A percentile compares a stretch with the other conserved stretches of the same genome.
Evolutionary conservation across 345 rosid species (phyloP).

Genomic region (Populus ilicifolia): DNA sequence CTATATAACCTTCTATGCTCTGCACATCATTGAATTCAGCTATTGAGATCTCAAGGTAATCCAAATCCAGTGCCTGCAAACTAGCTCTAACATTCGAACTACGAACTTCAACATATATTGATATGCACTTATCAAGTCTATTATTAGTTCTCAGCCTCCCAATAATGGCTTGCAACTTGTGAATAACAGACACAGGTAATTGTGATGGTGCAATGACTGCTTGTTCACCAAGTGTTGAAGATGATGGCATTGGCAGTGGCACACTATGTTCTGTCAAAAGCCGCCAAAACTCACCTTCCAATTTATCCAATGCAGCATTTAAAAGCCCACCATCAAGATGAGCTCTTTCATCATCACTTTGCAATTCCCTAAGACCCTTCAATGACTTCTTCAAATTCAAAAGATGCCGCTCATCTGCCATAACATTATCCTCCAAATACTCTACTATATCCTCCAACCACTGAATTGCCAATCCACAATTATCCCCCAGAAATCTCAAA

Average conservation of each 20-base stretch:
- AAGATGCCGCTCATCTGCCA: slow-evolving; percentile 76
- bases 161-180: slow-evolving; percentile 84
- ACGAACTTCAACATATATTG: slow-evolving; percentile 86
- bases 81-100: slow-evolving; percentile 86
- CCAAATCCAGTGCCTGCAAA: slow-evolving; percentile 84
- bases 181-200: slow-evolving; percentile 77
- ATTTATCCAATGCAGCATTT: slow-evolving; percentile 73
- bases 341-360: slow-evolving; percentile 33
- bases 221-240: slow-evolving; percentile 52
- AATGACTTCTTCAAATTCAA: slow-evolving; percentile 60
- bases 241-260: slow-evolving; percentile 86
- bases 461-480: slow-evolving; percentile 92
- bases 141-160: slow-evolving; percentile 84
- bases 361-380: slow-evolving; percentile 60
- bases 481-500: slow-evolving; percentile 77
- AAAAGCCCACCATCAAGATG: slow-evolving; percentile 82
- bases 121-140: slow-evolving; percentile 72
- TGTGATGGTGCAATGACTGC: slow-evolving; percentile 86
- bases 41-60: slow-evolving; percentile 85
- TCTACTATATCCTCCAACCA: slow-evolving; percentile 99
- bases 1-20: slow-evolving; percentile 79
- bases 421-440: slow-evolving; percentile 77
- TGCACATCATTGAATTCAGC: slow-evolving; percentile 85
- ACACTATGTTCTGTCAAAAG: slow-evolving; percentile 78
- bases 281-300: slow-evolving; percentile 70